These are phyloP conservation scores for Tausonia pullulans DNA, from an alignment of 1,284 basidiomycete genomes.

Conservation along the genomic window DNA sequence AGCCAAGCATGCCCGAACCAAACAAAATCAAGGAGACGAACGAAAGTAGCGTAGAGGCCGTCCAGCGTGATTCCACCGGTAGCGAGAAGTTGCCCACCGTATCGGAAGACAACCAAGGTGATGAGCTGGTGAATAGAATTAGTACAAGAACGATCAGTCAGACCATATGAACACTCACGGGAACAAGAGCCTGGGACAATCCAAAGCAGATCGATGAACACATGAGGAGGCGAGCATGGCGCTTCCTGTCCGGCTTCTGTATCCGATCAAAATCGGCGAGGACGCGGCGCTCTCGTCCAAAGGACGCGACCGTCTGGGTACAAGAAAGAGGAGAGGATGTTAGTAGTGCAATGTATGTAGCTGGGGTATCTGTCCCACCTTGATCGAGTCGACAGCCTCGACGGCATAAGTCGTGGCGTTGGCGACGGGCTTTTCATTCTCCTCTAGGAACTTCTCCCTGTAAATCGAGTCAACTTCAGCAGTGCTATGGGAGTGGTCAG, in stretches of 20 bases:
- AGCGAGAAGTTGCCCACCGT: conserved; percentile 28
- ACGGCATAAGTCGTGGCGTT: conserved; percentile 29
- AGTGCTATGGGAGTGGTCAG: too few relatives aligned
- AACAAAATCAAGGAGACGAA: background rate
- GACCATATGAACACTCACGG: conserved; percentile 16
- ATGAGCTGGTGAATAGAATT: conserved; percentile 9
- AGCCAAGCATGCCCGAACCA: conserved; percentile 20
- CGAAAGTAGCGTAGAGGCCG: background rate
- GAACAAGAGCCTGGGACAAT: conserved; percentile 30
- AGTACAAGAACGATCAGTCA: too few relatives aligned
- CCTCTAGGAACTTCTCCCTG: conserved; percentile 28
- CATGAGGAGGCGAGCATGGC: conserved; percentile 23
- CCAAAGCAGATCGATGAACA: conserved; percentile 31
- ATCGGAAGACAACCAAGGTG: conserved; percentile 33
- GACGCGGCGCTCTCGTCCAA: conserved; percentile 32
- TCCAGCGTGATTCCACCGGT: conserved; percentile 4
- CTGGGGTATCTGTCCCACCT: conserved; percentile 4
- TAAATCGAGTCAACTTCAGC: background rate
- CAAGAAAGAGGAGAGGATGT: background rate
- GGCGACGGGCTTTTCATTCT: conserved; percentile 27
- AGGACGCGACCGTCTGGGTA: conserved; percentile 30
- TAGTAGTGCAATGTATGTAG: too few relatives aligned
- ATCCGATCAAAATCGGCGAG: conserved; percentile 26
- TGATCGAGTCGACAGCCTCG: conserved; percentile 36
- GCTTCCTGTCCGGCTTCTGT: conserved; percentile 16